Evolutionary conservation across 805 yeast species (phyloP).

Genomic region (Nakazawaea anatomiae): DNA sequence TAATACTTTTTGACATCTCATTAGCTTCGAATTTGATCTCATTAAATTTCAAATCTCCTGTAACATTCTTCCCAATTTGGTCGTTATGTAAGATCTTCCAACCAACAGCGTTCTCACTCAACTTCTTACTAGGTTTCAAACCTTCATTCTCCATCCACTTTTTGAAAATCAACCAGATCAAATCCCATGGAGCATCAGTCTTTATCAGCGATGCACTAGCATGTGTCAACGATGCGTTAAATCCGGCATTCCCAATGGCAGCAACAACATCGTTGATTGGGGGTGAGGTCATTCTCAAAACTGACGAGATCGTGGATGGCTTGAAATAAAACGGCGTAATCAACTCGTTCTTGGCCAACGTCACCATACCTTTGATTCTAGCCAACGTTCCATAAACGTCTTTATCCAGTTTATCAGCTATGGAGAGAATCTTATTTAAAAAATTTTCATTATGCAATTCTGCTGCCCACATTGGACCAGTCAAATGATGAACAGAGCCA

Average conservation of each 20-base stretch:
- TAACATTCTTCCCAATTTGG: slow-evolving; percentile 24
- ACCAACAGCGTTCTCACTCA: slow-evolving; percentile 51
- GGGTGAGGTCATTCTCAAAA: slow-evolving; percentile 79
- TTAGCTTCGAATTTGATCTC: slow-evolving; percentile 47
- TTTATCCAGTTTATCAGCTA: slow-evolving; percentile 44
- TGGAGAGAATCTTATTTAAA: slow-evolving; percentile 53
- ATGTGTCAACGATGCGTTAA: slow-evolving; percentile 79
- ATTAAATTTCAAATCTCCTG: slow-evolving; percentile 13
- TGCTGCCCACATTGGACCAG: slow-evolving; percentile 98
- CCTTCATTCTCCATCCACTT: slow-evolving; percentile 44
- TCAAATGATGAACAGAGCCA: slow-evolving; percentile 62
- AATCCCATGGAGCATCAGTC: slow-evolving; percentile 84
- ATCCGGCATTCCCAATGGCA: slow-evolving; percentile 83
- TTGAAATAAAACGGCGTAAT: slow-evolving; percentile 75
- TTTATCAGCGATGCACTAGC: slow-evolving; percentile 81
- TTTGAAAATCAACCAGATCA: slow-evolving; percentile 66
- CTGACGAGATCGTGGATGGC: slow-evolving; percentile 69
- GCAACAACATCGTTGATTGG: slow-evolving; percentile 65
- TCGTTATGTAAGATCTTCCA: slow-evolving; percentile 43
- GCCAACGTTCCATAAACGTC: slow-evolving; percentile 70
- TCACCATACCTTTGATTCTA: slow-evolving; percentile 89
- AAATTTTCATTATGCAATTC: slow-evolving; percentile 66
- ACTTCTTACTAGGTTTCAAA: slow-evolving; percentile 31
- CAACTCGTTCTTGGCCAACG: slow-evolving; percentile 73
- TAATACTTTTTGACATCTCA: slow-evolving; percentile 50